Evolutionary conservation across 352 stramenopile genomes (phyloP), one percentile per base, ranked within the genome.

Genomic region (Thraustotheca clavata): DNA sequence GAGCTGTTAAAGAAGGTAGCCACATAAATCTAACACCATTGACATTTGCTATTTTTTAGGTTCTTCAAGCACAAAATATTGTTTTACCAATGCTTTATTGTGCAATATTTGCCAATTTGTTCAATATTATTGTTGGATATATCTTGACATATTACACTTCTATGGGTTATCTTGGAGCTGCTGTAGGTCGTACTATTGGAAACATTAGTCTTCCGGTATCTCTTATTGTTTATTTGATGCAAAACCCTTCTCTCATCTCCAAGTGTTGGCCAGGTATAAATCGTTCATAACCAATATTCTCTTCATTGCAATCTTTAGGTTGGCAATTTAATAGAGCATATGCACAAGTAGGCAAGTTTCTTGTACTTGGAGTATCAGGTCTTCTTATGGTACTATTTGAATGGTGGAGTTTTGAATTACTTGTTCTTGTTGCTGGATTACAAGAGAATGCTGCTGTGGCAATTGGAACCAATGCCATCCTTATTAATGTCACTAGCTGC

Each of bases 301-400:
- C 31, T 1, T 52, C 1, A 52, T 14, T 9, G 9, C 31, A 18
- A 18, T 9, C 2, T 7, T 43, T 60, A 26, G 87, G 86, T 9
- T 94, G 87, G 79, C 74, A 76, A 6, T 63, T 89, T 3, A 49
- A 66, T 1, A 74, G 89, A 36, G 81, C 83, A 0, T 34, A 88
- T 22, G 70, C 70, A 34, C 67, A 91, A 31, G 73, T 93, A 22
- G 71, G 75, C 11, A 77, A 88, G 59, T 95, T 95, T 59, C 36
- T 94, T 0, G 69, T 71, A 9, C 74, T 96, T 22, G 87, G 86
- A 8, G 59, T 91, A 32, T 88, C 86, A 0, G 87, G 87, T 0
- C 73, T 94, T 62, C 69, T 86, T 31, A 91, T 94, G 79, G 73
- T 92, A 26, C 77, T 92, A 68, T 94, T 89, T 60, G 85, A 95